phyloP scores from a whole-genome alignment of 164 flowering plant genomes.

The Sextonia rubra region DNA sequence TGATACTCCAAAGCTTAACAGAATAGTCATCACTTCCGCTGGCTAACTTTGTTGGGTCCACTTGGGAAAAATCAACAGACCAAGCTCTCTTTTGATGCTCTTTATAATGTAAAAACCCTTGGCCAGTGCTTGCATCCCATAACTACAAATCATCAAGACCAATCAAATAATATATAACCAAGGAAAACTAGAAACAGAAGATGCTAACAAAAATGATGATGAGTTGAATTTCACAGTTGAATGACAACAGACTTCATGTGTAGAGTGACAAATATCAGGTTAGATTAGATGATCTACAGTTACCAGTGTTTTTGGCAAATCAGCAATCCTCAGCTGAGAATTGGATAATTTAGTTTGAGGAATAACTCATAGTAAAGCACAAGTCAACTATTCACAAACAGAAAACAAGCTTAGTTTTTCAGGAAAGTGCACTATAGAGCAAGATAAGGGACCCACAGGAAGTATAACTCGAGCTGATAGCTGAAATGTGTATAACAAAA shows the following conservation, averaged over 20 bases:
- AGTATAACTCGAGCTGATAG: neutral
- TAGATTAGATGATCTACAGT: too few species aligned
- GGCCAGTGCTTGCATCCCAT: conserved; percentile 92
- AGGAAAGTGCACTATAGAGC: neutral
- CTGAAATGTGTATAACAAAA: neutral
- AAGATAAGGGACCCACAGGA: neutral
- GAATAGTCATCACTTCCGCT: conserved; percentile 97
- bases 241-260: too few species aligned
- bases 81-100: conserved; percentile 90
- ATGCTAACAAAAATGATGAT: neutral
- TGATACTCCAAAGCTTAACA: conserved; percentile 93
- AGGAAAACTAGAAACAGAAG: neutral
- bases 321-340: too few species aligned
- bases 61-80: conserved; percentile 92
- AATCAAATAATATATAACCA: conserved; percentile 12
- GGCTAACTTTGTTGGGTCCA: conserved; percentile 82
- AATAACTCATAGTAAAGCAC: too few species aligned
- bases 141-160: conserved; percentile 47
- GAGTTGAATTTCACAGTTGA: too few species aligned
- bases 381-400: too few species aligned
- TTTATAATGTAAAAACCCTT: conserved; percentile 46
- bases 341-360: too few species aligned
- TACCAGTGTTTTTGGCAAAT: too few species aligned
- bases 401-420: too few species aligned
- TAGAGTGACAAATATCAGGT: too few species aligned